These are phyloP conservation scores for Saccharum hybrid DNA, from an alignment of 202 grass and related monocot species.

Conservation along the genomic window DNA sequence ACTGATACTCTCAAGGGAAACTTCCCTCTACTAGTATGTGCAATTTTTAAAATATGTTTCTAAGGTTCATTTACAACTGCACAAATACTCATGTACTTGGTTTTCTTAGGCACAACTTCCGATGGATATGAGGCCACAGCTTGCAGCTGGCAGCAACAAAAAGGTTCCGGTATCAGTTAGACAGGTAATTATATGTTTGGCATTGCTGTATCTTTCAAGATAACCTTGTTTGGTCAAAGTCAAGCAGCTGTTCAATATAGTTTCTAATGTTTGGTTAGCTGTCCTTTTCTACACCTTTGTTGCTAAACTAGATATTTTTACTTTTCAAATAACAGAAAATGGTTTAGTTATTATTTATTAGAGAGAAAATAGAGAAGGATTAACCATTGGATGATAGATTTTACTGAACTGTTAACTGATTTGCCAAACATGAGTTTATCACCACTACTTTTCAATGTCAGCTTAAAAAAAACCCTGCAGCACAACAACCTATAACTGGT, in stretches of 20 bases:
- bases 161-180: slow-evolving; percentile 77
- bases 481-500: not conserved
- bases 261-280: slow-evolving; percentile 20
- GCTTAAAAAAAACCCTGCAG: not conserved
- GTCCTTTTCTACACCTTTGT: not conserved
- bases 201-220: not conserved
- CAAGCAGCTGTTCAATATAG: not conserved
- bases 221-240: slow-evolving; percentile 5
- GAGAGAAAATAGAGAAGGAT: not conserved
- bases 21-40: slow-evolving; percentile 78
- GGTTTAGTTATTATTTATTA: slow-evolving; percentile 23
- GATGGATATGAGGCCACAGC: slow-evolving; percentile 73
- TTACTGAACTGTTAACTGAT: slow-evolving; percentile 2
- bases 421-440: not conserved
- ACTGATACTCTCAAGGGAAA: slow-evolving; percentile 63
- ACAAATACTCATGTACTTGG: slow-evolving; percentile 44
- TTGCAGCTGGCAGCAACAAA: slow-evolving; percentile 52
- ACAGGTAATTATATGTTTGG: slow-evolving; percentile 62
- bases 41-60: slow-evolving; percentile 32
- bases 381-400: slow-evolving; percentile 1
- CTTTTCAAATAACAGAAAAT: slow-evolving; percentile 25
- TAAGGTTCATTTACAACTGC: slow-evolving; percentile 33
- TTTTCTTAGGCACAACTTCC: slow-evolving; percentile 81
- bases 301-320: slow-evolving; percentile 5
- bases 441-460: not conserved